Percentiles rank a stretch among this genome's conserved stretches.
phyloP scores from a whole-genome alignment of 2,329 filamentous ascomycete species.

The Laburnicola sp. region DNA sequence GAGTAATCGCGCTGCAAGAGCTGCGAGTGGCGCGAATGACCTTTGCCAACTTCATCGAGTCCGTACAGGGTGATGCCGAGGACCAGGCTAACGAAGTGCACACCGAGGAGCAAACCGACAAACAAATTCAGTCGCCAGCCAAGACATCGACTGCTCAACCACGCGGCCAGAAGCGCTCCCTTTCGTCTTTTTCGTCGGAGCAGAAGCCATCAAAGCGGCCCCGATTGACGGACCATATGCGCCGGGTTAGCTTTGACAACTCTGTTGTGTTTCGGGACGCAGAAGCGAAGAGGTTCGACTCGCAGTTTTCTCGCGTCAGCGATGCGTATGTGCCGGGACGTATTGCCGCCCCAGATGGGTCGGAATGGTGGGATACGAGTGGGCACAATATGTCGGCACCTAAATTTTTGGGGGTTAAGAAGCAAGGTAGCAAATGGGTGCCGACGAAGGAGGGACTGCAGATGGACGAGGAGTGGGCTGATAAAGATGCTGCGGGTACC shows the following conservation, averaged over 20 bases:
- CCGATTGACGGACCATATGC: neutral
- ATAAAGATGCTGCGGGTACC: neutral
- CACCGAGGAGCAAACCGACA: neutral
- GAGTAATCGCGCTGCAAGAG: constrained; percentile 18
- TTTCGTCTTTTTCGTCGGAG: neutral
- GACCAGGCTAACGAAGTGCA: neutral
- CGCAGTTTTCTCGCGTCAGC: constrained; percentile 16
- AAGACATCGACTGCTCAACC: neutral
- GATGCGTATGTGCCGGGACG: constrained; percentile 30
- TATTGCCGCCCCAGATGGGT: constrained; percentile 29
- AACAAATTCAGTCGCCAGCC: neutral
- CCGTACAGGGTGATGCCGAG: neutral
- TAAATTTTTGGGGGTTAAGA: constrained; percentile 32
- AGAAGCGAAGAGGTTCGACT: constrained; percentile 1
- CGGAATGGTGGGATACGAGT: constrained; percentile 35
- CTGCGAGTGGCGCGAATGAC: constrained; percentile 20
- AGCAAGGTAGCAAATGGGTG: constrained; percentile 26
- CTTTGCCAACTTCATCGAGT: constrained; percentile 34
- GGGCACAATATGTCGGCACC: constrained; percentile 22
- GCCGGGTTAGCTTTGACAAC: constrained; percentile 12
- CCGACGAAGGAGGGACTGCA: constrained; percentile 20
- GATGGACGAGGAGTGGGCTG: constrained; percentile 15
- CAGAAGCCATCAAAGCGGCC: constrained; percentile 1
- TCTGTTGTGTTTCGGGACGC: constrained; percentile 9
- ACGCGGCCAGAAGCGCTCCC: constrained; percentile 3